Evolutionary conservation across 108 stramenopile genomes (phyloP).

Genomic region (Pinguiococcus pyrenoidosus): DNA sequence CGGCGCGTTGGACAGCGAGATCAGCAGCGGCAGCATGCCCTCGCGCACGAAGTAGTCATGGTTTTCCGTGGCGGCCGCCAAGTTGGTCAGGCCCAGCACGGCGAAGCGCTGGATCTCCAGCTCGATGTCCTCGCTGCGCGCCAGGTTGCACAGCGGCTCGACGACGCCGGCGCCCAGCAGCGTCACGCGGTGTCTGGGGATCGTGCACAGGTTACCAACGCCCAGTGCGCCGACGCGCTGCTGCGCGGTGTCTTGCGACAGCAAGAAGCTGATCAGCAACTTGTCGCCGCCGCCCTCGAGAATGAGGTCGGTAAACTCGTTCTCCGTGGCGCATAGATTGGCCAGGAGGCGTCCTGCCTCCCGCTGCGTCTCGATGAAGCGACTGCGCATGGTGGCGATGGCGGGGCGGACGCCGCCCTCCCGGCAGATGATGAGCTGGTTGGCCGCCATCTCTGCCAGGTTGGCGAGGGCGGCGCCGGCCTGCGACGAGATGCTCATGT

Average conservation of each 20-base stretch:
- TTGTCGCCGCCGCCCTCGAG: conserved; percentile 54
- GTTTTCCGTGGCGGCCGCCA: conserved; percentile 50
- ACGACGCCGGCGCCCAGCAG: conserved; percentile 53
- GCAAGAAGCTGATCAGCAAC: conserved; percentile 55
- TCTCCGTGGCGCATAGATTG: conserved; percentile 45
- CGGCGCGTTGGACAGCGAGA: conserved; percentile 53
- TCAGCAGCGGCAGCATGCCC: conserved; percentile 56
- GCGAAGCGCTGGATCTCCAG: conserved; percentile 58
- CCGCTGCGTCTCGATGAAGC: conserved; percentile 57
- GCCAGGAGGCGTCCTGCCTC: conserved; percentile 62
- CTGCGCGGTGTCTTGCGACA: conserved; percentile 48
- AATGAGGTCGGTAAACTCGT: conserved; percentile 27
- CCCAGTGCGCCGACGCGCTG: conserved; percentile 61
- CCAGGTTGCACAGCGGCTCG: conserved; percentile 57
- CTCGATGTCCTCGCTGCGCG: conserved; percentile 55
- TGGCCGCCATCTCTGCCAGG: conserved; percentile 53
- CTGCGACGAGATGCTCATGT: conserved; percentile 44
- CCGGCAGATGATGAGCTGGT: conserved; percentile 50
- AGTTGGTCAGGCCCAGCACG: conserved; percentile 57
- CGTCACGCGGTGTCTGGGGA: conserved; percentile 36
- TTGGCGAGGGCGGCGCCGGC: conserved; percentile 63
- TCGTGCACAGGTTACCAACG: conserved; percentile 61
- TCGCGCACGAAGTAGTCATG: conserved; percentile 54
- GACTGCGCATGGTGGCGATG: conserved; percentile 56
- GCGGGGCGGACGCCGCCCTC: conserved; percentile 58